A percentile compares a stretch with the other conserved stretches of the same genome.
phyloP scores from a whole-genome alignment of 2,329 filamentous ascomycete genomes.

The Fusarium oxysporum region DNA sequence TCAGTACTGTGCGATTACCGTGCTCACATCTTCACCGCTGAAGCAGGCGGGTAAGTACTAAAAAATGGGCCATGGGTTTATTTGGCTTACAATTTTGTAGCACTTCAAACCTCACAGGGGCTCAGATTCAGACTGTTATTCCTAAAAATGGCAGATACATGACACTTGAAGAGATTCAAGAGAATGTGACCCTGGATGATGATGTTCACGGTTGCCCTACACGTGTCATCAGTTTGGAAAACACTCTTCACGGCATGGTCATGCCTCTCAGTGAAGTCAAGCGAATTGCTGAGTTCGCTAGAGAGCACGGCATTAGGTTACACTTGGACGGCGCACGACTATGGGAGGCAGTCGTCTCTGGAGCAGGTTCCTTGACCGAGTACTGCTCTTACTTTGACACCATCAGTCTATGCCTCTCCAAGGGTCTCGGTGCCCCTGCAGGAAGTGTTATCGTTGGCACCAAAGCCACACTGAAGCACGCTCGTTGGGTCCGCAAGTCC shows the following conservation, averaged over 20 bases:
- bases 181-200: slow-evolving; percentile 71
- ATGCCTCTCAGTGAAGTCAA: slow-evolving; percentile 79
- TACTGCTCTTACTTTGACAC: slow-evolving; percentile 78
- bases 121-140: slow-evolving; percentile 73
- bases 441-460: slow-evolving; percentile 77
- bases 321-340: slow-evolving; percentile 85
- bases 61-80: fast-evolving
- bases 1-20: slow-evolving; percentile 82
- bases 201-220: slow-evolving; percentile 86
- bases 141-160: slow-evolving; percentile 79
- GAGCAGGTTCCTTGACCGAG: slow-evolving; percentile 73
- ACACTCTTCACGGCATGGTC: slow-evolving; percentile 83
- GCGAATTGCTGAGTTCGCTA: slow-evolving; percentile 77
- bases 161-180: slow-evolving; percentile 80
- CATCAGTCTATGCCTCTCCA: slow-evolving; percentile 82
- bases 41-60: slow-evolving; percentile 67
- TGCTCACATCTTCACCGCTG: slow-evolving; percentile 78
- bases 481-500: slow-evolving; percentile 69
- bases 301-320: slow-evolving; percentile 71
- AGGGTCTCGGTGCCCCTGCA: slow-evolving; percentile 84
- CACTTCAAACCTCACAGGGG: slow-evolving; percentile 77
- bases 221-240: slow-evolving; percentile 84
- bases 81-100: slow-evolving; percentile 53
- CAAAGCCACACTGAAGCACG: slow-evolving; percentile 51
- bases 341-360: slow-evolving; percentile 83